Base-by-base conservation (phyloP, 768 basidiomycete species). In the Panaeolus cyanescens region DNA sequence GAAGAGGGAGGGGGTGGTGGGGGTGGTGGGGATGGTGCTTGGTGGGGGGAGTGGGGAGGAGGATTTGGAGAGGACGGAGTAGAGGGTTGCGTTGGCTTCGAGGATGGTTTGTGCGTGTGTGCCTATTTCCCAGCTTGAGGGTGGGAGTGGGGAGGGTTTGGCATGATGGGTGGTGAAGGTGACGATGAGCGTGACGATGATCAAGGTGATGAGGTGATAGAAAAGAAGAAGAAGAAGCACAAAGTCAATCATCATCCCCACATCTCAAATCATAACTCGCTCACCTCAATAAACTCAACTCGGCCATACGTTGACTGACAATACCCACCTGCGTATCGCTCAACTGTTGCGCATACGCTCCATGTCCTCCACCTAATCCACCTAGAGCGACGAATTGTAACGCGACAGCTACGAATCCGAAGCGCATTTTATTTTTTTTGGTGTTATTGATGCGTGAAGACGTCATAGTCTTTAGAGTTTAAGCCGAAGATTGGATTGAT, bases 101-200 rank as follows among this genome's bases (percentile, higher is more conserved):
- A 84, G 72, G 34, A 84, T 75, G 1, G 83, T 76, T 69, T 85
- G 77, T n/a, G 81, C 73, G 17, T 81, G 78, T 17, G 83, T 83
- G n/a, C 84, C 84, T 3, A 84, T 71, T 66, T 85, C 83, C 84
- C 84, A 85, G 61, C 84, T 85, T 17, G 55, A 9, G n/a, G 19
- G n/a, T 42, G 1, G 39, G 1, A 1, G 5, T 39, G 17, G 15
- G 39, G 12, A 8, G 39, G 12, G 6, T 8, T 19, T 2, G 39
- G 12, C 4, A 22, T 42, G 4, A 20, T 42, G 19, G 12, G 6
- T 22, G 39, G 8, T 12, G 39, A 15, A 5, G 39, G 8, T 22
- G 39, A 9, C 22, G 39, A 40, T 19, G 39, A 40, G 5, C 6
- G 17, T 20, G 19, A 19, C 19, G 19, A 12, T 42, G 39, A 12